Percentiles rank a stretch among this genome's conserved stretches.
phyloP scores from a whole-genome alignment of 2,329 filamentous ascomycete species.

The Fusarium nodosum region DNA sequence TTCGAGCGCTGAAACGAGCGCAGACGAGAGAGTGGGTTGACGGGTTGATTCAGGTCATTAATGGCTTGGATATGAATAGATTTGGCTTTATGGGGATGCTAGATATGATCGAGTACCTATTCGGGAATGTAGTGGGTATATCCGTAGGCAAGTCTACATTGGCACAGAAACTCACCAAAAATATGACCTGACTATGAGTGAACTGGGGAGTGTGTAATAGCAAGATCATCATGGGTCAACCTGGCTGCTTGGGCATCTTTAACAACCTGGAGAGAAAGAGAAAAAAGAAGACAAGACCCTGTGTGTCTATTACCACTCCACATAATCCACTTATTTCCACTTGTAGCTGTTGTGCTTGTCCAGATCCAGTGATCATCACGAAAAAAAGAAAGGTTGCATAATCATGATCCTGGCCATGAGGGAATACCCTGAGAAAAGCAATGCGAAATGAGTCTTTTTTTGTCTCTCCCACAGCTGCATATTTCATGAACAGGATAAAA shows the following conservation, averaged over 20 bases:
- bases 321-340: constrained; percentile 8
- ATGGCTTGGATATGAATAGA: constrained; percentile 2
- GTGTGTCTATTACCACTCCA: constrained; percentile 27
- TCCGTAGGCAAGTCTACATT: background rate
- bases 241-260: constrained; percentile 25
- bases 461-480: background rate
- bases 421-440: constrained; percentile 15
- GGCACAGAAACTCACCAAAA: background rate
- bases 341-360: constrained; percentile 1
- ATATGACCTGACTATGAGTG: background rate
- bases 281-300: constrained; percentile 21
- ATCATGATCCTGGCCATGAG: constrained; percentile 26
- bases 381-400: constrained; percentile 7
- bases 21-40: background rate
- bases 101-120: background rate
- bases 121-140: background rate
- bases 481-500: constrained; percentile 1
- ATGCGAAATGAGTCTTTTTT: constrained; percentile 9
- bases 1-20: constrained; percentile 9
- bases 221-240: constrained; percentile 22
- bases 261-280: constrained; percentile 6
- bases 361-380: constrained; percentile 33
- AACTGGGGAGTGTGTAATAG: background rate
- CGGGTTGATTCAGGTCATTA: background rate
- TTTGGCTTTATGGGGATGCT: background rate